Evolutionary conservation across 2,329 filamentous ascomycete genomes (phyloP).

Genomic region (Colletotrichum salicis): DNA sequence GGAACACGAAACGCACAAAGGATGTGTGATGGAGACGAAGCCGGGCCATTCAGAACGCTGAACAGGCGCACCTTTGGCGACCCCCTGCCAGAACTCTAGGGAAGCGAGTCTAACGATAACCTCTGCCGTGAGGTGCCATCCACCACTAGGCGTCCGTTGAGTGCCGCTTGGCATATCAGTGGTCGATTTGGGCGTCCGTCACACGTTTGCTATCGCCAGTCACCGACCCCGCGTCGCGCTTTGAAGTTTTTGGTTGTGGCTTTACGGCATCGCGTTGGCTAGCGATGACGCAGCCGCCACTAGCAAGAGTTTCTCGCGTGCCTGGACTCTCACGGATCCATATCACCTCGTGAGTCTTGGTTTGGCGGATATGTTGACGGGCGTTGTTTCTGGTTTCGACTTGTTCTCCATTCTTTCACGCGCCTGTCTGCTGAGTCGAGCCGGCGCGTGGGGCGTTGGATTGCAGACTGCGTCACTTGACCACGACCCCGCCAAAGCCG

Average conservation of each 20-base stretch:
- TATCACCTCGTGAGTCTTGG: slow-evolving; percentile 2
- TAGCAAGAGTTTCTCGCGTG: slow-evolving; percentile 21
- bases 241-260: slow-evolving; percentile 21
- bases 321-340: slow-evolving; percentile 7
- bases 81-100: slow-evolving; percentile 18
- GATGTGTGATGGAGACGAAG: slow-evolving; percentile 25
- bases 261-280: slow-evolving; percentile 21
- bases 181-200: slow-evolving; percentile 12
- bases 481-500: slow-evolving; percentile 23
- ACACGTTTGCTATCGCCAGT: slow-evolving; percentile 18
- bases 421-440: not conserved
- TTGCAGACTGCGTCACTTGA: slow-evolving; percentile 31
- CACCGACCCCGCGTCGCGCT: slow-evolving; percentile 31
- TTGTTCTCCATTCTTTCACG: slow-evolving; percentile 18
- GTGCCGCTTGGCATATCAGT: slow-evolving; percentile 23
- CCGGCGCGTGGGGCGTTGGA: slow-evolving; percentile 16
- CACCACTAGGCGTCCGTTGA: slow-evolving; percentile 24
- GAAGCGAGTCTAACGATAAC: slow-evolving; percentile 19
- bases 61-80: slow-evolving; percentile 10
- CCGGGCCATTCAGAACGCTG: slow-evolving; percentile 25
- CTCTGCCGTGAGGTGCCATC: slow-evolving; percentile 23
- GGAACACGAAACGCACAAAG: slow-evolving; percentile 35
- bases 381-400: slow-evolving; percentile 14
- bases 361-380: slow-evolving; percentile 1
- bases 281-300: slow-evolving; percentile 32